Conservation (phyloP, 2,329 filamentous ascomycete genomes). For the Bipolaris sorokiniana region DNA sequence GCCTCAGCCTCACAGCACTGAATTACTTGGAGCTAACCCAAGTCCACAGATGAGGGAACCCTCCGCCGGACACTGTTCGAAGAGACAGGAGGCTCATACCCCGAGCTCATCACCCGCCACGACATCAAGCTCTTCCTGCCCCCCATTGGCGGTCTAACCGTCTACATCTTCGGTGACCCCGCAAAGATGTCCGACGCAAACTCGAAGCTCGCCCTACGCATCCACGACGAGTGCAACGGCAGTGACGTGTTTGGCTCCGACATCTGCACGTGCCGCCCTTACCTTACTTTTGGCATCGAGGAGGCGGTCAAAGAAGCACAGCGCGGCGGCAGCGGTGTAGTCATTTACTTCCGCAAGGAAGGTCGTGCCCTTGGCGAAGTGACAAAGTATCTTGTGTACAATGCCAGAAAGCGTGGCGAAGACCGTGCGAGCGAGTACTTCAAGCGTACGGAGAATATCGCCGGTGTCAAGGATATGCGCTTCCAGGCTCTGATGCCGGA, state of each 20-base stretch:
- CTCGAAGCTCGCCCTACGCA: constrained; percentile 78
- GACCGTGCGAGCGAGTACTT: constrained; percentile 91
- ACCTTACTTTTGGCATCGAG: constrained; percentile 95
- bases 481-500: constrained; percentile 99
- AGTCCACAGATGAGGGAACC: constrained; percentile 73
- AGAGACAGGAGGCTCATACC: constrained; percentile 93
- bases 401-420: constrained; percentile 75
- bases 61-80: constrained; percentile 89
- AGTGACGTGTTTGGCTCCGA: constrained; percentile 98
- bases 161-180: constrained; percentile 96
- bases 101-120: constrained; percentile 90
- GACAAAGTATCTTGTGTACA: constrained; percentile 85
- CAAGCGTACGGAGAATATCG: constrained; percentile 96
- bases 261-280: constrained; percentile 95
- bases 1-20: constrained; percentile 19
- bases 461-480: constrained; percentile 93
- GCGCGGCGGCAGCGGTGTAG: constrained; percentile 88
- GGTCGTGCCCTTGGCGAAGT: constrained; percentile 93
- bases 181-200: constrained; percentile 91
- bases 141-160: constrained; percentile 92
- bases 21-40: constrained; percentile 22
- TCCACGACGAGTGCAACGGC: constrained; percentile 91
- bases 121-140: constrained; percentile 97
- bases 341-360: constrained; percentile 99
- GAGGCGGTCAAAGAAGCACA: constrained; percentile 98